Evolutionary conservation across 2,329 filamentous ascomycete species (phyloP).

Genomic region (Fusarium verticillioides): DNA sequence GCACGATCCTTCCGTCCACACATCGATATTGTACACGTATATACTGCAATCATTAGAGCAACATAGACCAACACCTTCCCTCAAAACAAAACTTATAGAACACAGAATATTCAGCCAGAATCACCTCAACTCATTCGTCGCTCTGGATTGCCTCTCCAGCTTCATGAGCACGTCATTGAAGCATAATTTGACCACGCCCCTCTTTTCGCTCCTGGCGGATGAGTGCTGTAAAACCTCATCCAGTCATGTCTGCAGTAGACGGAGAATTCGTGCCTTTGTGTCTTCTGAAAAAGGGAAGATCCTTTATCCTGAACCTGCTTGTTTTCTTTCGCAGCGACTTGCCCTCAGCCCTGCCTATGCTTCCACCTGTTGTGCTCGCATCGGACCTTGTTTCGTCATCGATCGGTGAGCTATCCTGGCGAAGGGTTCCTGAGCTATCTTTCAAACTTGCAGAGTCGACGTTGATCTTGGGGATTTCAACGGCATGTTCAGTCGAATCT

Average conservation of each 20-base stretch:
- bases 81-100: constrained; percentile 17
- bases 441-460: constrained; percentile 53
- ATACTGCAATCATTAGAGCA: constrained; percentile 37
- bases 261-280: constrained; percentile 57
- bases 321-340: constrained; percentile 69
- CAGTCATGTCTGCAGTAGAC: constrained; percentile 49
- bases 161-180: neutral
- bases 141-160: neutral
- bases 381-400: constrained; percentile 50
- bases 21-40: constrained; percentile 44
- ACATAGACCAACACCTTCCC: constrained; percentile 14
- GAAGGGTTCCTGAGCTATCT: constrained; percentile 44
- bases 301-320: constrained; percentile 72
- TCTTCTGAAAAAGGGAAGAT: constrained; percentile 66
- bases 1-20: constrained; percentile 1
- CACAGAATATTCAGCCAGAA: constrained; percentile 17
- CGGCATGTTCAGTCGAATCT: constrained; percentile 64
- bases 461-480: constrained; percentile 55
- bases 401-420: constrained; percentile 37
- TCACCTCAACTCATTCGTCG: neutral
- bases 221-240: constrained; percentile 40
- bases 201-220: constrained; percentile 18
- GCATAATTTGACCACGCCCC: neutral
- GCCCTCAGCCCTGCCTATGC: constrained; percentile 59
- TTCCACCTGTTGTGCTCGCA: constrained; percentile 50